Evolutionary conservation across 2,329 filamentous ascomycete genomes (phyloP).

Genomic region (Diaporthe caulivora): DNA sequence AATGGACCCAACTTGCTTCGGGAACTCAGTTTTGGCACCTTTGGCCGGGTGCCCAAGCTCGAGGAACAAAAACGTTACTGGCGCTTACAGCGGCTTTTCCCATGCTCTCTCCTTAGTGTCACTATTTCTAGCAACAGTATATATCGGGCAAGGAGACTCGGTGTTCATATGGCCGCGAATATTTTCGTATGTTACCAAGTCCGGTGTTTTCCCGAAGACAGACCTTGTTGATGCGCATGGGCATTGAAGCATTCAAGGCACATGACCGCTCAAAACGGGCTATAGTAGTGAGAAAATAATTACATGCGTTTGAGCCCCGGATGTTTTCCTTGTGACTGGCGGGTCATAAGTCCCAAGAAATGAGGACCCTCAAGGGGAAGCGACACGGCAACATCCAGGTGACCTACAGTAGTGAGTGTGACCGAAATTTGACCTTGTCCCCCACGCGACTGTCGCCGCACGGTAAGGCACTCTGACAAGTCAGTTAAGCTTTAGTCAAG

Average conservation of each 20-base stretch:
- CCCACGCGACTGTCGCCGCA: not conserved
- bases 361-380: not conserved
- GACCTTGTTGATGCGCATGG: not conserved
- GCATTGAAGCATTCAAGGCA: not conserved
- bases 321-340: not conserved
- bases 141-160: not conserved
- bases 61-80: not conserved
- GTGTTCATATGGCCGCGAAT: not conserved
- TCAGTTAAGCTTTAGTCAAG: not conserved
- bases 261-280: not conserved
- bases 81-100: slow-evolving; percentile 4
- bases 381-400: not conserved
- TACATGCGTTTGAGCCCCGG: not conserved
- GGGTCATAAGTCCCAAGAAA: not conserved
- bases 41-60: slow-evolving; percentile 19
- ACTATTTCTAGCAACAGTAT: not conserved
- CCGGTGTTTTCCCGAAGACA: not conserved
- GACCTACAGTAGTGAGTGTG: not conserved
- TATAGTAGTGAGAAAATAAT: not conserved
- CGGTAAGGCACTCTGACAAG: not conserved
- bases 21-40: not conserved
- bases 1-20: not conserved
- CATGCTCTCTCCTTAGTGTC: not conserved
- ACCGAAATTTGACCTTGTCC: not conserved
- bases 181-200: not conserved